phyloP scores from a whole-genome alignment of 2,329 filamentous ascomycete species.

The Coniochaeta pulveracea region DNA sequence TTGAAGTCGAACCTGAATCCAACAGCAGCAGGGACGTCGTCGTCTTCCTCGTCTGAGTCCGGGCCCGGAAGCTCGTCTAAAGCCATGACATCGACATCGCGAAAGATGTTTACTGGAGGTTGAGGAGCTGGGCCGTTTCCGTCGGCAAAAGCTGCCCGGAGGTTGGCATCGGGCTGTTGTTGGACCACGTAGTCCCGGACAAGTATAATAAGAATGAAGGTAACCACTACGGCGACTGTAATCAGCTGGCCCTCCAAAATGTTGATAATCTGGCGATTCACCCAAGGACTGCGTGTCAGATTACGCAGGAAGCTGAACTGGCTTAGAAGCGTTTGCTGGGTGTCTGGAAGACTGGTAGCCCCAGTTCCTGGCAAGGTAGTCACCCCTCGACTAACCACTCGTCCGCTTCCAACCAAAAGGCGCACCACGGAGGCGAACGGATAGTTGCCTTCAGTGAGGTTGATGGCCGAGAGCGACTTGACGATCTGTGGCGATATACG shows the following conservation, averaged over 20 bases:
- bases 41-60: background rate
- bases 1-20: too few species aligned
- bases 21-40: too few species aligned
- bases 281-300: conserved; percentile 54
- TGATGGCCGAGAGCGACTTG: conserved; percentile 17
- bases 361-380: too few species aligned
- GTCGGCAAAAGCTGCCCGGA: conserved; percentile 52
- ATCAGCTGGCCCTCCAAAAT: conserved; percentile 89
- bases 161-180: conserved; percentile 86
- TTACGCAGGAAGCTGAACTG: conserved; percentile 45
- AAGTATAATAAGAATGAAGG: conserved; percentile 92
- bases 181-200: conserved; percentile 98
- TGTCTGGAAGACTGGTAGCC: too few species aligned
- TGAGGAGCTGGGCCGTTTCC: too few species aligned
- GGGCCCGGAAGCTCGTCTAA: too few species aligned
- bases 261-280: conserved; percentile 74
- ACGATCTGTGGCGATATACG: too few species aligned
- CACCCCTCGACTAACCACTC: too few species aligned
- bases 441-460: conserved; percentile 19
- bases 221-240: conserved; percentile 80
- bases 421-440: conserved; percentile 20
- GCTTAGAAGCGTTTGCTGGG: conserved; percentile 45
- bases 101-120: too few species aligned
- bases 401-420: conserved; percentile 15
- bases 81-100: too few species aligned